Conservation (phyloP, 164 flowering plant species). For the Pachysandra terminalis region DNA sequence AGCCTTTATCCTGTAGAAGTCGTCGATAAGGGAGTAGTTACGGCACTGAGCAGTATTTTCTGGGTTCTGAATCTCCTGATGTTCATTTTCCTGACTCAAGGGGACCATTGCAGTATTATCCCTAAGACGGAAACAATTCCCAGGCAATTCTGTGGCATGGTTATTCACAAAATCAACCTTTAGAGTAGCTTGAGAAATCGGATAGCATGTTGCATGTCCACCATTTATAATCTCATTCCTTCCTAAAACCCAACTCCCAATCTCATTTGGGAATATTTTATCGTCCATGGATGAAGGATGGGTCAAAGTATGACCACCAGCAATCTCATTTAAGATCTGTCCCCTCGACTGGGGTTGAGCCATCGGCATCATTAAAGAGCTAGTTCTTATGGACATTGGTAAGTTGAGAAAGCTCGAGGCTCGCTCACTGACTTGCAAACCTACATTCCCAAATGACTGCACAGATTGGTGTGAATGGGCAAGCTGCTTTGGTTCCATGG, state of each 20-base stretch:
- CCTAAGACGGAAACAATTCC: constrained; percentile 44
- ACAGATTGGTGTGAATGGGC: constrained; percentile 50
- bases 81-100: background rate
- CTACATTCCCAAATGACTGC: constrained; percentile 40
- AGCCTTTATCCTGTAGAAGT: background rate
- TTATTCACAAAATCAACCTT: constrained; percentile 41
- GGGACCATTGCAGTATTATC: constrained; percentile 22
- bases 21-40: background rate
- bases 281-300: constrained; percentile 39
- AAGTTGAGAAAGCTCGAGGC: constrained; percentile 1
- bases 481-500: constrained; percentile 67
- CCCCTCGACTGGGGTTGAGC: constrained; percentile 47
- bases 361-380: constrained; percentile 49
- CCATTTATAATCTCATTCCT: constrained; percentile 40
- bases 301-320: constrained; percentile 24
- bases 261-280: constrained; percentile 36
- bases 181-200: constrained; percentile 43
- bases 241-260: constrained; percentile 23
- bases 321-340: constrained; percentile 34
- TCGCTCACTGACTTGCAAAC: constrained; percentile 30
- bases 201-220: constrained; percentile 28
- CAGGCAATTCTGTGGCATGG: constrained; percentile 35
- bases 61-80: background rate
- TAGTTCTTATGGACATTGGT: constrained; percentile 16
- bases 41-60: background rate